Evolutionary conservation across 495 filamentous ascomycete genomes (phyloP).

Genomic region (Lasiosphaeria miniovina): DNA sequence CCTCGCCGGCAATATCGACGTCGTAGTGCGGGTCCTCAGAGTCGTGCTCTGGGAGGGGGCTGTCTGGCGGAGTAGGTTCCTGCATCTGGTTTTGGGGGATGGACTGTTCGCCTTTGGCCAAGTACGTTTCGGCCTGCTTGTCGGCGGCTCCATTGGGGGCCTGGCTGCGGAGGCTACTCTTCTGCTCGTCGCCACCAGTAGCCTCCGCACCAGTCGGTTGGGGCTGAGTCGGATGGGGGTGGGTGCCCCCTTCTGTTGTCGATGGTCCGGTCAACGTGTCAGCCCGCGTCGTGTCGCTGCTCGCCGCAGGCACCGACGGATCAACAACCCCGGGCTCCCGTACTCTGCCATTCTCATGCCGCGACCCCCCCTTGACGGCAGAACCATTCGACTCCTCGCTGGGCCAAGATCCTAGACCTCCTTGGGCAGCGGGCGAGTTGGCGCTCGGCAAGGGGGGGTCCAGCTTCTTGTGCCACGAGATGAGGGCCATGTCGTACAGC

Average conservation of each 20-base stretch:
- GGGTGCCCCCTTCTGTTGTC: conserved; percentile 24
- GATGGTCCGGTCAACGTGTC: conserved; percentile 27
- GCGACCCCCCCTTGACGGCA: conserved; percentile 16
- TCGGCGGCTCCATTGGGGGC: conserved; percentile 13
- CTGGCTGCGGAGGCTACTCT: conserved; percentile 4
- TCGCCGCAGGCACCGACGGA: conserved; percentile 1
- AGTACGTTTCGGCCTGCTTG: conserved; percentile 7
- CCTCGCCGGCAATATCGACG: conserved; percentile 53
- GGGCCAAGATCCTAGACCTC: conserved; percentile 19
- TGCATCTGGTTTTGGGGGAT: conserved; percentile 25
- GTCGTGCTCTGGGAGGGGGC: conserved; percentile 53
- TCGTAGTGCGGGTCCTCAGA: conserved; percentile 63
- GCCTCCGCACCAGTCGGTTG: not conserved
- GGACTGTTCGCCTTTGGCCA: conserved; percentile 19
- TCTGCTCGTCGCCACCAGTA: not conserved
- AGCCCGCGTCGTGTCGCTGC: conserved; percentile 13
- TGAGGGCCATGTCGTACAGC: conserved; percentile 67
- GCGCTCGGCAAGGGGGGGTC: conserved; percentile 60
- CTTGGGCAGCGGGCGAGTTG: conserved; percentile 46
- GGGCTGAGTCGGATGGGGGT: conserved; percentile 12
- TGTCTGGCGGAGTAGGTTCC: conserved; percentile 19
- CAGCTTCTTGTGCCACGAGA: conserved; percentile 66
- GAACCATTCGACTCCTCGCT: conserved; percentile 28
- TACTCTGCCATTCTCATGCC: conserved; percentile 16
- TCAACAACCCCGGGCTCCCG: conserved; percentile 18